A percentile compares a stretch with the other conserved stretches of the same genome.
These are phyloP conservation scores for Brasenia schreberi DNA, from an alignment of 164 flowering plant genomes.

Conservation along the genomic window DNA sequence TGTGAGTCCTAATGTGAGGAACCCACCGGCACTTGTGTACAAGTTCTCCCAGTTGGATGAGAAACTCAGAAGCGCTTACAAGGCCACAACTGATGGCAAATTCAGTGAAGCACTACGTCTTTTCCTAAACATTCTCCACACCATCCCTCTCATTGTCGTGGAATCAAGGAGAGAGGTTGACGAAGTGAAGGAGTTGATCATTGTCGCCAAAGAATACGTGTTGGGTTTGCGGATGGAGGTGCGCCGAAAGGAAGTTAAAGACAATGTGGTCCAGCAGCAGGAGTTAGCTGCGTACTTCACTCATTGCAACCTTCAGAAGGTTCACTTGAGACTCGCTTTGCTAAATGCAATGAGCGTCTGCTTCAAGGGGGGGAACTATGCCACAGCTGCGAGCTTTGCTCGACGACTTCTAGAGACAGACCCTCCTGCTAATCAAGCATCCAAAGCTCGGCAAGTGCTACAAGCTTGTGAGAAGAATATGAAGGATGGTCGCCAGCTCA, in stretches of 20 bases:
- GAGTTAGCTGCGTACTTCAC: constrained; percentile 79
- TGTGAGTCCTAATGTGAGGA: constrained; percentile 55
- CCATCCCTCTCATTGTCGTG: constrained; percentile 62
- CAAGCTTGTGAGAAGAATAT: constrained; percentile 31
- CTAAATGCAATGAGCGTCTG: constrained; percentile 38
- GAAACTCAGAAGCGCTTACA: constrained; percentile 53
- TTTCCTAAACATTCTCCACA: constrained; percentile 34
- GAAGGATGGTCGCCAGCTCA: constrained; percentile 33
- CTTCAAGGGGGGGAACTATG: constrained; percentile 49
- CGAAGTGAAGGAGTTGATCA: constrained; percentile 64
- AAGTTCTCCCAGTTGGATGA: constrained; percentile 23
- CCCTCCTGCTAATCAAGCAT: constrained; percentile 39
- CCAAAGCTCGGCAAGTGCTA: constrained; percentile 55
- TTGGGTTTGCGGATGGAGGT: constrained; percentile 44
- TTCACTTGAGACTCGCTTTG: constrained; percentile 34
- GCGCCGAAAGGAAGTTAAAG: constrained; percentile 38
- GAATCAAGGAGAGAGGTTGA: constrained; percentile 60
- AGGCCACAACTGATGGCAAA: constrained; percentile 44
- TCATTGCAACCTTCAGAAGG: constrained; percentile 42
- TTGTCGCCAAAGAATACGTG: constrained; percentile 44
- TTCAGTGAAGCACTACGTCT: constrained; percentile 48
- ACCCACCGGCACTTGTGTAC: constrained; percentile 70
- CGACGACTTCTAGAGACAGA: constrained; percentile 56
- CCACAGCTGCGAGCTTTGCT: constrained; percentile 58
- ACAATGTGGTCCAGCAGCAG: constrained; percentile 40